Evolutionary conservation across 352 stramenopile genomes (phyloP), one percentile per base, ranked within the genome.

Genomic region (Aphanomyces euteiches): DNA sequence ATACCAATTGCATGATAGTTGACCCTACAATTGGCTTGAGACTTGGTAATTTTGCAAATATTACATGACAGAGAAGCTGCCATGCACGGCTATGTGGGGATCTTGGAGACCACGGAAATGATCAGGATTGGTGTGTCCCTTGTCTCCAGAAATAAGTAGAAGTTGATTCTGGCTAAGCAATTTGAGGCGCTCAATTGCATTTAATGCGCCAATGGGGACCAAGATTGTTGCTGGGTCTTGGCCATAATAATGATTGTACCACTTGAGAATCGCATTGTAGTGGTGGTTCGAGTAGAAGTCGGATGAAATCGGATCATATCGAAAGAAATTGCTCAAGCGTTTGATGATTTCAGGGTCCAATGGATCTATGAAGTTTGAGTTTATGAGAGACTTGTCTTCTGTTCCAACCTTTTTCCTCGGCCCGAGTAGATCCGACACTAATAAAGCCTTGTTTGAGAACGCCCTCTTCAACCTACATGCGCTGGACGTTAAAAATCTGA

Each of bases 1-100:
- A 96, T 76, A 10, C 92, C 91, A 67, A 98, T 96, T 4, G 91
- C 90, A 73, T 98, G 93, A 75, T 98, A 98, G 73, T 98, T 98
- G 28, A 98, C 88, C 47, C 43, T 77, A 56, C 12, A 5, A 21
- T 28, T 48, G 10, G 63, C 19, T 43, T 19, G 15, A 15, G 28
- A 13, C 21, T 6, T 34, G 73, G 65, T n/a, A 67, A 53, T 28
- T 73, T 67, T 12, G 41, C 79, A 81, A 92, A 15, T 7, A 17
- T 37, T 67, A 67, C 87, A 95, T 98, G 59, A 98, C 85, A 2
- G 88, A 97, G 73, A 98, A 98, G 41, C 87, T 97, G 8, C 95
- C 95, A 72, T 98, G 95, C 21, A 98, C 85, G 0, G 95, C 95
- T 41, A 98, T 98, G 74, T 98, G 93, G 15, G 95, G 94, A 75